A percentile compares a stretch with the other conserved stretches of the same genome.
Evolutionary conservation across 1,284 basidiomycete species (phyloP).

Genomic region (Puccinia triticina): DNA sequence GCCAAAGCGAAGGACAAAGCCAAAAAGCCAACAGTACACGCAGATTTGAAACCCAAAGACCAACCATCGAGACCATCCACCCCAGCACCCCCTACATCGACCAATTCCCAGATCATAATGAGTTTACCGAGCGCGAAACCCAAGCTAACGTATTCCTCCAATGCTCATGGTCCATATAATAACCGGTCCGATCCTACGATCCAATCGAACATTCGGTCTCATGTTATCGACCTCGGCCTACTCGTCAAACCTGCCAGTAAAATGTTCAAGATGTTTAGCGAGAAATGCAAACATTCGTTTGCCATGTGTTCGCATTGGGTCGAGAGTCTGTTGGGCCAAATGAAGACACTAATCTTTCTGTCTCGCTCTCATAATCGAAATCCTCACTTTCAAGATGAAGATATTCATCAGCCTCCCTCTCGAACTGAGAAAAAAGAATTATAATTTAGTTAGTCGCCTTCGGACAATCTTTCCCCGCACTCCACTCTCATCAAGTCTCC

Average conservation of each 20-base stretch:
- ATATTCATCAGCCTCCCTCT: constrained; percentile 6
- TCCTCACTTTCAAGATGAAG: constrained; percentile 1
- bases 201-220: not conserved
- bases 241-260: not conserved
- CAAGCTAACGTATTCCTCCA: not conserved
- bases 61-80: not conserved
- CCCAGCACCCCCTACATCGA: not conserved
- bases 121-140: not conserved
- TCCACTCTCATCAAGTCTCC: not conserved
- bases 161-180: not conserved
- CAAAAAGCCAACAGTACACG: not conserved
- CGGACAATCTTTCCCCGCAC: not conserved
- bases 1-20: not conserved
- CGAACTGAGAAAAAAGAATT: constrained; percentile 13
- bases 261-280: constrained; percentile 30
- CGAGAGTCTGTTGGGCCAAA: not conserved
- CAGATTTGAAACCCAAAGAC: not conserved
- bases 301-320: constrained; percentile 36
- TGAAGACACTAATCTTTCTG: constrained; percentile 13
- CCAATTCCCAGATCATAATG: not conserved
- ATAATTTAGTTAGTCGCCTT: not conserved
- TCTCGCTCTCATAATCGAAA: constrained; percentile 1
- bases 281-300: constrained; percentile 40
- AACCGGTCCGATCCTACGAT: constrained; percentile 28
- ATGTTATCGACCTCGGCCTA: constrained; percentile 8